Evolutionary conservation across 202 grass and related monocot genomes (phyloP).

Genomic region (Carex arenaria): DNA sequence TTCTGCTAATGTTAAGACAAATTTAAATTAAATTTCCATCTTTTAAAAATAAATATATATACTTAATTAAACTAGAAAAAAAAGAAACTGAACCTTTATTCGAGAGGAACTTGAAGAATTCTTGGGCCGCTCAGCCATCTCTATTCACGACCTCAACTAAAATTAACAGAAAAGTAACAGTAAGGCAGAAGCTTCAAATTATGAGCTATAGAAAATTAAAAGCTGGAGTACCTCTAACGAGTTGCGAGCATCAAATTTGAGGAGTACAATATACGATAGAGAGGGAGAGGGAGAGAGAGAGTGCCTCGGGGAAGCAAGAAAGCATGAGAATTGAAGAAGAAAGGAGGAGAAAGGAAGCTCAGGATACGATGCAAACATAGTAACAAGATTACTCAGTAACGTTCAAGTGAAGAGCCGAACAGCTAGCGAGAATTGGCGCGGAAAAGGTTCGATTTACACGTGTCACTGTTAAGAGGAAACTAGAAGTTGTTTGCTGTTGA

Average conservation of each 20-base stretch:
- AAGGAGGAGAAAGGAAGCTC: neutral
- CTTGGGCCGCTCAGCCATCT: conserved; percentile 12
- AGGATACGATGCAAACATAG: neutral
- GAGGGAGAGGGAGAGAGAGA: neutral
- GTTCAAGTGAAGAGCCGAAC: neutral
- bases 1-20: conserved; percentile 24
- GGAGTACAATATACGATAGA: neutral
- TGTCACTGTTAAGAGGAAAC: neutral
- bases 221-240: neutral
- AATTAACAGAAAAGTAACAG: conserved; percentile 3
- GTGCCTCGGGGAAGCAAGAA: neutral
- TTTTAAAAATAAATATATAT: neutral
- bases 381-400: neutral
- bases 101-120: conserved; percentile 6
- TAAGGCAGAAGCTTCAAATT: neutral
- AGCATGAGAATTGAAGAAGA: neutral
- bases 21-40: neutral
- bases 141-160: conserved; percentile 3
- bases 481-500: neutral
- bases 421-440: neutral
- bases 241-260: neutral
- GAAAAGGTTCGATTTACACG: neutral
- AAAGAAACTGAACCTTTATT: neutral
- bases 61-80: neutral
- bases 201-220: neutral